Evolutionary conservation across 75 land plant genomes (phyloP), one percentile per base, ranked within the genome.

Genomic region (Selaginella moellendorffii): DNA sequence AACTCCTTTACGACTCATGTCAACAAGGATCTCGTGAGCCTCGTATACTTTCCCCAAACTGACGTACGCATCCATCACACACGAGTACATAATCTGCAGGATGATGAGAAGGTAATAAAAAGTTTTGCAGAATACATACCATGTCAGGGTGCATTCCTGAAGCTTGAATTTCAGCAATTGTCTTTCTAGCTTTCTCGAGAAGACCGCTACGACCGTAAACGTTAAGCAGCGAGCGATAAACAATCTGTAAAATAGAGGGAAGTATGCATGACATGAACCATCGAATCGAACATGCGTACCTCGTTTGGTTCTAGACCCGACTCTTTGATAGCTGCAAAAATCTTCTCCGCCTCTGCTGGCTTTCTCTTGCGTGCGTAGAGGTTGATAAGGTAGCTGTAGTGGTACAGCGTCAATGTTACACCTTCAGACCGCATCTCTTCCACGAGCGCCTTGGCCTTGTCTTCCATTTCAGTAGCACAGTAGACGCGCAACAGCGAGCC

Each of bases 351-450:
- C 54, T 86, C 70, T 61, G 52, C 67, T 73, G 75, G 65, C 63
- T 83, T 68, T 27, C 96, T 80, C 68, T 72, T 75, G 0, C 61
- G 29, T 8, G 96, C 80, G 65, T 81, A 89, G 30, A 82, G 81
- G 78, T 89, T 83, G 17, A 89, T 71, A 67, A 89, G 71, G 51
- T 89, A 86, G 59, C 96, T 81, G 68, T 86, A 89, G 61, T 89
- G 96, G 52, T 73, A 86, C 2, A 77, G 51, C 71, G 86, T 89
- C 10, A 90, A 86, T 29, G 65, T 25, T 59, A 68, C 66, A 24
- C 87, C 81, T 62, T 82, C 81, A 63, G 51, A 71, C 66, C 66
- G 72, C 96, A 89, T 86, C 63, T 78, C 73, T 63, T 79, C 63
- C 66, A 89, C 86, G 30, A 63, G 75, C 54, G 63, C 61, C 42